phyloP scores from a whole-genome alignment of 768 basidiomycete genomes.

The Favolaschia claudopus region DNA sequence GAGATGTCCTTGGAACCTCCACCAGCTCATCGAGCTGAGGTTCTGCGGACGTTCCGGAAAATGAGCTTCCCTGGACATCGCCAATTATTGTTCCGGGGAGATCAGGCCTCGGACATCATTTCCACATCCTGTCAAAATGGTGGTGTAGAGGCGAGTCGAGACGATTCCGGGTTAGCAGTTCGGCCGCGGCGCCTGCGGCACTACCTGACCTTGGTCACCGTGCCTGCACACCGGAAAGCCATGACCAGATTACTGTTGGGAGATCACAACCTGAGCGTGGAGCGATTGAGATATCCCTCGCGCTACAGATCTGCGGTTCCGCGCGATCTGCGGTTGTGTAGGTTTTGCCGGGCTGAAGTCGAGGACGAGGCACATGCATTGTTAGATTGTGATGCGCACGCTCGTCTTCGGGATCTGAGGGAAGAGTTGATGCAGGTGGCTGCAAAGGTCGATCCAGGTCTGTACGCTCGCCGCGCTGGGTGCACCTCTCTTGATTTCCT shows the following conservation, averaged over 20 bases:
- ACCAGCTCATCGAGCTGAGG: no score
- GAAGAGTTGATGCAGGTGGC: no score
- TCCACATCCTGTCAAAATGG: no score
- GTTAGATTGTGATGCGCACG: background rate
- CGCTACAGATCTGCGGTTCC: background rate
- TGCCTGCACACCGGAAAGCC: background rate
- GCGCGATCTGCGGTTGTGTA: background rate
- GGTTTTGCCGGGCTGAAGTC: background rate
- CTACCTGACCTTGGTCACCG: background rate
- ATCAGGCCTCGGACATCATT: no score
- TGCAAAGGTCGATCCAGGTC: no score
- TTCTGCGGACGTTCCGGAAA: no score
- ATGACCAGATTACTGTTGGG: no score
- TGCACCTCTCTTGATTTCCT: no score
- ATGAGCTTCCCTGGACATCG: no score
- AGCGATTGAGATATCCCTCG: background rate
- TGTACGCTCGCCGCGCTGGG: no score
- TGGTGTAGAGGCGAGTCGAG: background rate
- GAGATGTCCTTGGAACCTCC: no score
- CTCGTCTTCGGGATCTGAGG: background rate
- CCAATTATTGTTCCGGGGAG: no score
- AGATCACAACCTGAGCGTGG: background rate
- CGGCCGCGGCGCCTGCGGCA: background rate
- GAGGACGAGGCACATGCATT: background rate
- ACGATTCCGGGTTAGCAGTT: background rate